Evolutionary conservation across 495 filamentous ascomycete genomes (phyloP).

Genomic region (Penicillium cinerascens): DNA sequence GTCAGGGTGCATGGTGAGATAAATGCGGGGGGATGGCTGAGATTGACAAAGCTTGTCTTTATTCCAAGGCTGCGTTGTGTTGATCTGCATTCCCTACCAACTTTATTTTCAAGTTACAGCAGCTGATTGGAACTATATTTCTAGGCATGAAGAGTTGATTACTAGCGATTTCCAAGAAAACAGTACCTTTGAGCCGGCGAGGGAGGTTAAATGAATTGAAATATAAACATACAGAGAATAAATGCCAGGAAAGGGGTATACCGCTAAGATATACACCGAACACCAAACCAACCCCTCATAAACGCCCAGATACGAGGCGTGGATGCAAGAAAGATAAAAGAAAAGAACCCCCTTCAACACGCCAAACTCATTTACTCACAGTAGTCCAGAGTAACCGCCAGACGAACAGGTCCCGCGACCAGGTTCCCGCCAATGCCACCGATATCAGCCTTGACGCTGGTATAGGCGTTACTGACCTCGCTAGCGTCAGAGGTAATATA

Average conservation of each 20-base stretch:
- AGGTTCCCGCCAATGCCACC: slow-evolving; percentile 43
- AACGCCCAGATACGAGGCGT: background rate
- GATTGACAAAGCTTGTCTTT: background rate
- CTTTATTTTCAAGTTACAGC: too few relatives aligned
- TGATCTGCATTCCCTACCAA: background rate
- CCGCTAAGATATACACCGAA: background rate
- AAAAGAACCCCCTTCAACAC: slow-evolving; percentile 3
- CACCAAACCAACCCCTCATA: background rate
- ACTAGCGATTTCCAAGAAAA: background rate
- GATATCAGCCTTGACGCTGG: slow-evolving; percentile 19
- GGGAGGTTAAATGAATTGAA: background rate
- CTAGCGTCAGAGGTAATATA: slow-evolving; percentile 24
- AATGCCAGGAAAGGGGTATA: background rate
- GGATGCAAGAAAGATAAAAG: background rate
- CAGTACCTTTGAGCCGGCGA: background rate
- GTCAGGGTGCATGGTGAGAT: background rate
- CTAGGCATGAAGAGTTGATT: too few relatives aligned
- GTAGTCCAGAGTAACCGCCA: slow-evolving; percentile 30
- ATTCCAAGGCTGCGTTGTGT: background rate
- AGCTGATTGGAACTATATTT: too few relatives aligned
- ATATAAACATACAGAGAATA: background rate
- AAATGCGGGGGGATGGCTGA: background rate
- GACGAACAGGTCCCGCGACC: slow-evolving; percentile 24
- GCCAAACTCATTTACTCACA: slow-evolving; percentile 12
- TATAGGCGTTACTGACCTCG: slow-evolving; percentile 36